Percentiles rank a stretch among this genome's conserved stretches.
Evolutionary conservation across 2,329 filamentous ascomycete genomes (phyloP).

Genomic region (Monilinia polystroma): DNA sequence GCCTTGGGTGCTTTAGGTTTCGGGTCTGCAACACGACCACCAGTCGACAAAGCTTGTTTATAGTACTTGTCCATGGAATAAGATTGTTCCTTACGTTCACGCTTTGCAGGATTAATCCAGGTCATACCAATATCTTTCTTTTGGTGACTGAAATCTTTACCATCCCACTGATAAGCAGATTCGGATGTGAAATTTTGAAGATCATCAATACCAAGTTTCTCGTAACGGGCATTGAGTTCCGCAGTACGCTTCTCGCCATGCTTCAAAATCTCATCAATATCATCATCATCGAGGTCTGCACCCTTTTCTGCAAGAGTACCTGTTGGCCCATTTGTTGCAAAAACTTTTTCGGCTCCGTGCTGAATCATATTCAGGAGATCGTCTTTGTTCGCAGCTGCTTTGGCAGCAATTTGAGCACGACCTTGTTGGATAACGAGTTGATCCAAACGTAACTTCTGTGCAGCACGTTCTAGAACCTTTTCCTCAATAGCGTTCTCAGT

Average conservation of each 20-base stretch:
- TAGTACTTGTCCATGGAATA: slow-evolving; percentile 99
- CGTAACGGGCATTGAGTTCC: slow-evolving; percentile 88
- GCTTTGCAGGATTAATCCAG: slow-evolving; percentile 98
- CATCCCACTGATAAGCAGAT: slow-evolving; percentile 98
- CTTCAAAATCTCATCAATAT: slow-evolving; percentile 84
- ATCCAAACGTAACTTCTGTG: slow-evolving; percentile 93
- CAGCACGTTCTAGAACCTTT: slow-evolving; percentile 93
- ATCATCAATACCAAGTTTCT: slow-evolving; percentile 95
- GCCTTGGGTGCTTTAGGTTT: slow-evolving; percentile 96
- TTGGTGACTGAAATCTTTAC: slow-evolving; percentile 86
- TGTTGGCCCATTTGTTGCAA: slow-evolving; percentile 68
- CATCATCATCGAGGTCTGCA: slow-evolving; percentile 73
- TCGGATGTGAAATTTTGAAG: slow-evolving; percentile 97
- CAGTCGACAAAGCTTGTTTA: slow-evolving; percentile 80
- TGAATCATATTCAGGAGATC: slow-evolving; percentile 98
- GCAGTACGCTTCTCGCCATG: slow-evolving; percentile 88
- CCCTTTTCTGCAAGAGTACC: slow-evolving; percentile 59
- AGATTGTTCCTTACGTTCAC: slow-evolving; percentile 95
- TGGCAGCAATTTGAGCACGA: slow-evolving; percentile 83
- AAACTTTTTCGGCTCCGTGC: slow-evolving; percentile 94
- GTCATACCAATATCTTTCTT: slow-evolving; percentile 90
- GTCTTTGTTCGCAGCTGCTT: slow-evolving; percentile 92
- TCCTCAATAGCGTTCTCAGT: slow-evolving; percentile 98
- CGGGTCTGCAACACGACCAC: slow-evolving; percentile 73
- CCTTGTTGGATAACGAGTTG: slow-evolving; percentile 98